phyloP scores from a whole-genome alignment of 2,329 filamentous ascomycete species.

The Cucurbitaria berberidis region DNA sequence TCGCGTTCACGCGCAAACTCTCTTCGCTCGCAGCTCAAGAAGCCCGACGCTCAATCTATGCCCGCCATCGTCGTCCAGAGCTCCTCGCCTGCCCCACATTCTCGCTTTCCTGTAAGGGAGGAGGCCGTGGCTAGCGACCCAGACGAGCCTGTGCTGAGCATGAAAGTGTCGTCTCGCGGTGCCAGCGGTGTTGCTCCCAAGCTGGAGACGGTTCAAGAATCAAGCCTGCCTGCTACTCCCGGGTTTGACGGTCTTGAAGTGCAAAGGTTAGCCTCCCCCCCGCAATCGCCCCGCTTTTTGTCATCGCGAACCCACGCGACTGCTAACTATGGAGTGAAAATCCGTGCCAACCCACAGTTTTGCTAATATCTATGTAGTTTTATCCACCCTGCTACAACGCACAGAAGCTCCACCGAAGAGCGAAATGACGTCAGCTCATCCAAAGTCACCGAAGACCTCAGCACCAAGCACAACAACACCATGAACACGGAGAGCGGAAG shows the following conservation, averaged over 20 bases:
- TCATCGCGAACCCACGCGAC: constrained; percentile 34
- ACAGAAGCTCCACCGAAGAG: constrained; percentile 43
- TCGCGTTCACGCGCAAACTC: constrained; percentile 54
- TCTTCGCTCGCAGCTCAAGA: constrained; percentile 45
- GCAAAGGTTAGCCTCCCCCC: constrained; percentile 40
- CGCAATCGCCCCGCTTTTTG: constrained; percentile 37
- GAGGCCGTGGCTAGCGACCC: constrained; percentile 40
- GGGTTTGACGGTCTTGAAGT: constrained; percentile 50
- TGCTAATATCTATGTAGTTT: constrained; percentile 31
- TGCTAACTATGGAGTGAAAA: constrained; percentile 25
- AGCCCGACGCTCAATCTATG: constrained; percentile 39
- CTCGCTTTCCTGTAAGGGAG: constrained; percentile 39
- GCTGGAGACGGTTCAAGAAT: constrained; percentile 91
- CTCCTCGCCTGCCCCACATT: constrained; percentile 49
- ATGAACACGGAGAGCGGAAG: constrained; percentile 64
- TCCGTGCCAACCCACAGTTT: constrained; percentile 18
- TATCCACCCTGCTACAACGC: constrained; percentile 20
- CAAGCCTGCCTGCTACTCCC: constrained; percentile 75
- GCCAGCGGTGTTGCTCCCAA: constrained; percentile 64
- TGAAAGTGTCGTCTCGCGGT: constrained; percentile 58
- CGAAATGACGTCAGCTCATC: constrained; percentile 54
- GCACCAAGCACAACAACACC: constrained; percentile 48
- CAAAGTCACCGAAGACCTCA: constrained; percentile 57
- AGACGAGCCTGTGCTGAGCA: constrained; percentile 46
- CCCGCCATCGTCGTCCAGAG: constrained; percentile 56